Evolutionary conservation across 2,329 filamentous ascomycete genomes (phyloP).

Genomic region (Rhynchosporium agropyri): DNA sequence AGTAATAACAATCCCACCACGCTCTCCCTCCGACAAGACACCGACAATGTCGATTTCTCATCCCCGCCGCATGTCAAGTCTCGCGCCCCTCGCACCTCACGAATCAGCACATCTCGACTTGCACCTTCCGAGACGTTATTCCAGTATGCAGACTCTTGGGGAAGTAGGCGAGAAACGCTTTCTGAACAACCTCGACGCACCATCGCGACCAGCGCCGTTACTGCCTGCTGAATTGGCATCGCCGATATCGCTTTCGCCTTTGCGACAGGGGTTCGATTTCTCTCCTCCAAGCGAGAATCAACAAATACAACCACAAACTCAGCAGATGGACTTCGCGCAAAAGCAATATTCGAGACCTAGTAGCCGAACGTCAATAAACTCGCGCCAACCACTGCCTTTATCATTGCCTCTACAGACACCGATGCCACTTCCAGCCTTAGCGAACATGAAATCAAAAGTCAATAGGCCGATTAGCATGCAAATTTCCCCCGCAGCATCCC

Average conservation of each 20-base stretch:
- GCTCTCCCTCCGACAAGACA: conserved; percentile 14
- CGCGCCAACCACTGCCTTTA: background rate
- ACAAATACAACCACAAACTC: background rate
- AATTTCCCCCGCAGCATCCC: conserved; percentile 14
- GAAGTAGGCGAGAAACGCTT: conserved; percentile 10
- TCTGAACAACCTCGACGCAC: background rate
- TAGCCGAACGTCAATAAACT: background rate
- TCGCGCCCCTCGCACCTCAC: conserved; percentile 24
- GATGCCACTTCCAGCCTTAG: conserved; percentile 20
- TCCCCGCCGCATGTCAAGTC: conserved; percentile 29
- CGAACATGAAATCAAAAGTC: conserved; percentile 31
- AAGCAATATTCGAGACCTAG: conserved; percentile 1
- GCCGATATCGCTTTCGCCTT: conserved; percentile 1
- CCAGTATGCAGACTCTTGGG: conserved; percentile 29
- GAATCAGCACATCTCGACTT: conserved; percentile 27
- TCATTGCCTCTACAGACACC: background rate
- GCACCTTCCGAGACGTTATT: conserved; percentile 30
- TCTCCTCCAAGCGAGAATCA: background rate
- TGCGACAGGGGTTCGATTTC: background rate
- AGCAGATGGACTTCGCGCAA: background rate
- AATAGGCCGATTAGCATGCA: conserved; percentile 34
- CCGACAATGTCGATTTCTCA: conserved; percentile 5
- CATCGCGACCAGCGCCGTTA: background rate
- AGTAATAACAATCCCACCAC: conserved; percentile 23
- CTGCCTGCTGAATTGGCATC: background rate